Evolutionary conservation across 1,284 basidiomycete genomes (phyloP), one percentile per base, ranked within the genome.

Genomic region (Ceratobasidium sp.): DNA sequence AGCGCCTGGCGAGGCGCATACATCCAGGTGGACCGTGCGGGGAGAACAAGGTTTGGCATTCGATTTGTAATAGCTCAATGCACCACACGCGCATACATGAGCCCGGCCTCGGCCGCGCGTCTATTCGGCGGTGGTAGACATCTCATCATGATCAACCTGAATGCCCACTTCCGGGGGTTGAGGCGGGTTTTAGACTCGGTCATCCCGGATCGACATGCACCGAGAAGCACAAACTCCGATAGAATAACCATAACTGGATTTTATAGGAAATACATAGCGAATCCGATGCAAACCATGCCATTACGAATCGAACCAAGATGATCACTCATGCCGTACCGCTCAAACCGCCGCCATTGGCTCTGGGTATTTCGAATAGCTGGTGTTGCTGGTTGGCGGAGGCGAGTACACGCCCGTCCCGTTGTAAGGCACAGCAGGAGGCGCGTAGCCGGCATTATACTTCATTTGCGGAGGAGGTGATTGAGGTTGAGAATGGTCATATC

Each of bases 1-100:
- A 21, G n/a, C 57, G 36, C 34, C 34, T 53, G 18, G 23, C 50
- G 43, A 45, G 43, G 64, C 64, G 64, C 64, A 69, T 69, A 69
- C 64, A 69, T 41, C 43, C 23, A n/a, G 45, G 23, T 41, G 57
- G 57, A 59, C 36, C 50, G 50, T 53, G 50, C 50, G 50, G 50
- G 21, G 50, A 53, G 9, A 48, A 14, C 46, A 48, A 48, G n/a
- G 46, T 48, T 48, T 48, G 46, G 23, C 46, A 48, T 18, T 8
- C n/a, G 4, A 58, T 58, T 34, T 58, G 55, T 8, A 58, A 58
- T 58, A 3, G 32, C 18, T 36, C 18, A 34, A 28, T n/a, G 14
- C 14, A 30, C 36, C 14, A 14, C 36, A 34, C 32, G 34, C 21
- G 39, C 57, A 30, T 30, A 59, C 43, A 43, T n/a, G 18, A n/a